A percentile compares a stretch with the other conserved stretches of the same genome.
These are phyloP conservation scores for Paraglomus brasilianum DNA, from an alignment of 192 early-diverging fungal genomes.

Conservation along the genomic window DNA sequence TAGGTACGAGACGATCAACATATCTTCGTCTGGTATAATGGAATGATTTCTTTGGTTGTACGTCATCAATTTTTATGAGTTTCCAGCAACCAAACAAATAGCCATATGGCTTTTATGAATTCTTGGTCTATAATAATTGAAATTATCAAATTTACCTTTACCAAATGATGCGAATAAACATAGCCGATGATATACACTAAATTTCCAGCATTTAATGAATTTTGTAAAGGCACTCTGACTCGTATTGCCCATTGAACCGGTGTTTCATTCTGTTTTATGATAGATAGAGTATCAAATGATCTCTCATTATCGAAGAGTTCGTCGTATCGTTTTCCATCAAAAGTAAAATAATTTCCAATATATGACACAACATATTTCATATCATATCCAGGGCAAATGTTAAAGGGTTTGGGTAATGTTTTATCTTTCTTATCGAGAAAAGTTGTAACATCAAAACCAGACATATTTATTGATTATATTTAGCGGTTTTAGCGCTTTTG, in stretches of 20 bases:
- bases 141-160: constrained; percentile 2
- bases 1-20: neutral
- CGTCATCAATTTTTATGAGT: neutral
- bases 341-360: neutral
- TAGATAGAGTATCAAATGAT: neutral
- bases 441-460: too few species aligned
- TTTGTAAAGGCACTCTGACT: neutral
- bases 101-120: neutral
- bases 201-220: neutral
- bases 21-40: constrained; percentile 17
- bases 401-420: too few species aligned
- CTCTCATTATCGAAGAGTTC: constrained; percentile 1
- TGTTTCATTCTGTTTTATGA: neutral
- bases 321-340: neutral
- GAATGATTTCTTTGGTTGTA: neutral
- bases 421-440: too few species aligned
- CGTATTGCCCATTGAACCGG: neutral
- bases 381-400: too few species aligned
- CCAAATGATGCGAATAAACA: constrained; percentile 13
- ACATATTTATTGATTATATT: too few species aligned
- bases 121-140: constrained; percentile 7
- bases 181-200: constrained; percentile 5
- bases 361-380: too few species aligned
- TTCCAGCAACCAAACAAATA: constrained; percentile 10
- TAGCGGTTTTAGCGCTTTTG: too few species aligned